Evolutionary conservation across 306 rosid species (phyloP).

Genomic region (Medicago arabica): DNA sequence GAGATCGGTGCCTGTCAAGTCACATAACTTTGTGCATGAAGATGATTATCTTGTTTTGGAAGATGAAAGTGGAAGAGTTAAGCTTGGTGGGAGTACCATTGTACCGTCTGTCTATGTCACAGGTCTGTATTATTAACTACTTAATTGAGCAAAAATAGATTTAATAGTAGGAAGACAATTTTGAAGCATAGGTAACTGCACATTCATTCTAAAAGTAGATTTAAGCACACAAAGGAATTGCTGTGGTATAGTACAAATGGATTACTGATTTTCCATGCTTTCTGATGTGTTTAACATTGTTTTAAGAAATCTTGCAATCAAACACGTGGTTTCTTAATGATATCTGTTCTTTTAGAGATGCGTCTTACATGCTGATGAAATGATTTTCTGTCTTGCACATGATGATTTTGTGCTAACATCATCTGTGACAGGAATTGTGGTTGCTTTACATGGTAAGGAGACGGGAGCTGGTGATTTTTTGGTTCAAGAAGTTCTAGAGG

Average conservation of each 20-base stretch:
- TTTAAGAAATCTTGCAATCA: conserved; percentile 32
- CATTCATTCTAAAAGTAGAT: too few relatives aligned
- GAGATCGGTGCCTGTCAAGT: conserved; percentile 75
- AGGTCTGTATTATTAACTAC: conserved; percentile 56
- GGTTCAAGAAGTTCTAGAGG: conserved; percentile 85
- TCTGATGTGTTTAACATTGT: conserved; percentile 33
- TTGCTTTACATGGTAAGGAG: conserved; percentile 84
- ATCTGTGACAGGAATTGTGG: conserved; percentile 66
- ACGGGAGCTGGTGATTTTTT: conserved; percentile 72
- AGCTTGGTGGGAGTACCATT: conserved; percentile 71
- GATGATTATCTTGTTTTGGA: conserved; percentile 87
- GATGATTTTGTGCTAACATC: conserved; percentile 43
- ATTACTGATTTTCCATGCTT: conserved; percentile 32
- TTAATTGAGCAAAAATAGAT: conserved; percentile 17
- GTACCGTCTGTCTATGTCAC: conserved; percentile 79
- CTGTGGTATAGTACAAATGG: conserved; percentile 7
- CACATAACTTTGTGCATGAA: conserved; percentile 71
- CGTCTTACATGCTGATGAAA: conserved; percentile 16
- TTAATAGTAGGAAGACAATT: conserved; percentile 29
- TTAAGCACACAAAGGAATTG: too few relatives aligned
- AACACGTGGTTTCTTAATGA: conserved; percentile 15
- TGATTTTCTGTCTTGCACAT: conserved; percentile 17
- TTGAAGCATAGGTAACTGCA: conserved; percentile 9
- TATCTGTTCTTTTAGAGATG: conserved; percentile 26
- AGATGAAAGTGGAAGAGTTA: conserved; percentile 95